Evolutionary conservation across 2,329 filamentous ascomycete species (phyloP).

Genomic region (Diplodia intermedia): DNA sequence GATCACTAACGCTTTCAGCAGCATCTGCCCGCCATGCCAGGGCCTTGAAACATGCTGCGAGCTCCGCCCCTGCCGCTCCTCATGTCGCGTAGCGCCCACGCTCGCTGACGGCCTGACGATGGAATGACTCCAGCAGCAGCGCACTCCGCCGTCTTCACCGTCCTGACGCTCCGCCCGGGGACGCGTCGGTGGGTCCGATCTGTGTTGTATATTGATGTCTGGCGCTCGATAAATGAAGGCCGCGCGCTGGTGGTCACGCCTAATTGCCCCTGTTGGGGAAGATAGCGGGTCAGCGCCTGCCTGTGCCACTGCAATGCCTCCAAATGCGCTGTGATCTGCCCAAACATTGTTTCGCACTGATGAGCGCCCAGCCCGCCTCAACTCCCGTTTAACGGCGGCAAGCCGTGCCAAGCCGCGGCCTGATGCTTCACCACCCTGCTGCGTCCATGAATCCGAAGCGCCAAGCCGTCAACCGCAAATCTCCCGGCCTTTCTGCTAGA

Average conservation of each 20-base stretch:
- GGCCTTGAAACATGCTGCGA: conserved; percentile 22
- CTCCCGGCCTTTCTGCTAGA: conserved; percentile 6
- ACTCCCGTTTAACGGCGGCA: conserved; percentile 20
- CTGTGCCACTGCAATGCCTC: conserved; percentile 15
- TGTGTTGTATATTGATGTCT: conserved; percentile 2
- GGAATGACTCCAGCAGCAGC: neutral
- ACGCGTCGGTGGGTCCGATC: conserved; percentile 4
- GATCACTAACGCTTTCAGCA: conserved; percentile 22
- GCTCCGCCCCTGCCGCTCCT: conserved; percentile 22
- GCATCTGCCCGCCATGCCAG: conserved; percentile 16
- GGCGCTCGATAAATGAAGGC: conserved; percentile 6
- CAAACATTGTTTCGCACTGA: conserved; percentile 30
- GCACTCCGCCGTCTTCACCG: neutral
- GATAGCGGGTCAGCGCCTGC: neutral
- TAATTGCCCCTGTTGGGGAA: conserved; percentile 6
- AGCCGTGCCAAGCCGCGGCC: conserved; percentile 23
- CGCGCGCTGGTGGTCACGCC: conserved; percentile 9
- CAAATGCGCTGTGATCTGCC: neutral
- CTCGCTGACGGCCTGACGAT: conserved; percentile 4
- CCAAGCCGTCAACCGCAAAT: conserved; percentile 13
- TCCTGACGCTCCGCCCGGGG: conserved; percentile 18
- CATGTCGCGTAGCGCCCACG: neutral
- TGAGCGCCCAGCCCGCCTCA: conserved; percentile 26
- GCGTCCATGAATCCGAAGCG: conserved; percentile 15
- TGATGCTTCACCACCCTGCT: conserved; percentile 2